Evolutionary conservation across 768 basidiomycete genomes (phyloP).

Genomic region (Leccinum uliginosum): DNA sequence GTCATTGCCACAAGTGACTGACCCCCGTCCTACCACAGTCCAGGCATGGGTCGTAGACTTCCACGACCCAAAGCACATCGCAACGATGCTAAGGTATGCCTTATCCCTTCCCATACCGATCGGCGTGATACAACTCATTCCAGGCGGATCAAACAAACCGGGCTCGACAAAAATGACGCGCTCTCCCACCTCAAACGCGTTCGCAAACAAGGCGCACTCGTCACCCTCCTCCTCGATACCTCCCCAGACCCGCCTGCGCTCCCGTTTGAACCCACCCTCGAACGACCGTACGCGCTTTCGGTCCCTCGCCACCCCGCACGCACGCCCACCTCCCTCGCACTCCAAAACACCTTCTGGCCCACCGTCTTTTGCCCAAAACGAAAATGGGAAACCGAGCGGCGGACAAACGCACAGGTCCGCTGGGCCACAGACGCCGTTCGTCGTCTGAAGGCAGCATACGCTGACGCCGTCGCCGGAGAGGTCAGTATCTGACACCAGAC

Average conservation of each 20-base stretch:
- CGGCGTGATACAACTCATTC: not conserved
- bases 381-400: slow-evolving; percentile 61
- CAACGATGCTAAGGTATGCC: slow-evolving; percentile 57
- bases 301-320: slow-evolving; percentile 70
- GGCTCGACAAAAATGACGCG: slow-evolving; percentile 50
- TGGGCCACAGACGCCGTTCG: slow-evolving; percentile 78
- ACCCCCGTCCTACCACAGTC: slow-evolving; percentile 37
- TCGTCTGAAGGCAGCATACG: slow-evolving; percentile 47
- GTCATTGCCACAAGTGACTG: not conserved
- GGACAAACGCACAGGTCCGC: slow-evolving; percentile 58
- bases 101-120: not conserved
- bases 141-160: slow-evolving; percentile 68
- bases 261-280: slow-evolving; percentile 45
- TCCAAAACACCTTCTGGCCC: slow-evolving; percentile 84
- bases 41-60: slow-evolving; percentile 78
- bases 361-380: slow-evolving; percentile 67
- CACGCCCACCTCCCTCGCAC: slow-evolving; percentile 56
- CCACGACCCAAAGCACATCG: slow-evolving; percentile 54
- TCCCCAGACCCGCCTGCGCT: slow-evolving; percentile 41
- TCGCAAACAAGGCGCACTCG: slow-evolving; percentile 45
- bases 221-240: slow-evolving; percentile 53
- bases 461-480: slow-evolving; percentile 57
- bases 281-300: slow-evolving; percentile 48
- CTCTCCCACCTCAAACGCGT: slow-evolving; percentile 77
- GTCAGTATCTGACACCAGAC: slow-evolving; percentile 33